A percentile compares a stretch with the other conserved stretches of the same genome.
These are phyloP conservation scores for Yamadazyma jaroonii DNA, from an alignment of 1,139 yeast genomes.

Conservation along the genomic window DNA sequence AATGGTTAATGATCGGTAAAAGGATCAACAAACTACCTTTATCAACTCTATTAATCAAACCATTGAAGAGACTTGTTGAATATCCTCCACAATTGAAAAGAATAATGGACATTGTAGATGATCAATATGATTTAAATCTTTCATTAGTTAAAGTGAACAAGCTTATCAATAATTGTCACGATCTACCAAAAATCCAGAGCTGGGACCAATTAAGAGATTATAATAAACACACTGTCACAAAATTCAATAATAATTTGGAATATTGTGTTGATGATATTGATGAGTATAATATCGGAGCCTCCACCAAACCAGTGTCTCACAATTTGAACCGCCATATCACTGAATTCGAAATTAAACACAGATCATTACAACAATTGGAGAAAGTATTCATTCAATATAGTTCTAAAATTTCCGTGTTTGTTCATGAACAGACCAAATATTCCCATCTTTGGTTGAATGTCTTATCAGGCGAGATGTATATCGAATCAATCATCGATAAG, in stretches of 20 bases:
- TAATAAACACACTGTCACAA: slow-evolving; percentile 4
- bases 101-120: slow-evolving; percentile 13
- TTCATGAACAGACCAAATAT: slow-evolving; percentile 14
- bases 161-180: slow-evolving; percentile 12
- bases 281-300: slow-evolving; percentile 6
- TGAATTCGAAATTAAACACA: slow-evolving; percentile 2
- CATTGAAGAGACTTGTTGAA: slow-evolving; percentile 13
- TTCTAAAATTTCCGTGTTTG: slow-evolving; percentile 7
- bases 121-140: slow-evolving; percentile 12
- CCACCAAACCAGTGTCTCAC: no score
- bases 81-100: slow-evolving; percentile 17
- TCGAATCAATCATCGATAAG: slow-evolving; percentile 18
- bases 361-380: slow-evolving; percentile 6
- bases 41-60: slow-evolving; percentile 10
- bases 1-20: slow-evolving; percentile 16
- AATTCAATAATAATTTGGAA: slow-evolving; percentile 11
- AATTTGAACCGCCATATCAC: not conserved
- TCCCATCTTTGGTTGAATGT: slow-evolving; percentile 18
- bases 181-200: slow-evolving; percentile 9
- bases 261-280: slow-evolving; percentile 9
- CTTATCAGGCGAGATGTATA: slow-evolving; percentile 13
- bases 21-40: slow-evolving; percentile 5
- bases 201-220: slow-evolving; percentile 15
- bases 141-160: slow-evolving; percentile 18
- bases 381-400: slow-evolving; percentile 5